Evolutionary conservation across 768 basidiomycete species (phyloP), one percentile per base, ranked within the genome.

Genomic region (Hericium rajendrae): DNA sequence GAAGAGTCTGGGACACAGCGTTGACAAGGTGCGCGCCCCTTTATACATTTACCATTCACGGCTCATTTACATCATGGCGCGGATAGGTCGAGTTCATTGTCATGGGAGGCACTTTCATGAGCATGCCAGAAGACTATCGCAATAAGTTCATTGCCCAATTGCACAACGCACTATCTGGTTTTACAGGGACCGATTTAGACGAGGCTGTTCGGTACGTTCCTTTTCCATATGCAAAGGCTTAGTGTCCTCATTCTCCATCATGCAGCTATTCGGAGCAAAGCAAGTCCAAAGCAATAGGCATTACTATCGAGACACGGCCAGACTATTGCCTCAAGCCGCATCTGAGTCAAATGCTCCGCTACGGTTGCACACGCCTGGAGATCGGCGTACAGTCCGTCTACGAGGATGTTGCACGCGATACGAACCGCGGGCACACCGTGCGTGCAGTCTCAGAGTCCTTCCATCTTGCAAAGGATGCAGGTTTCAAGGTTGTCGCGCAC

Each of bases 91-190:
- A 91, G 64, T 88, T 86, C 64, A 97, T 97, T 62, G 79, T 95
- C 60, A 97, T 97, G 97, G 97, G 97, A 22, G 97, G 97, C 48
- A 99, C 97, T 11, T 99, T 99, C 71, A 97, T 99, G 94, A 97
- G 94, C 67, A 95, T 97, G 88, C 90, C 94, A 39, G 94, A 98
- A 70, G 91, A 93, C 48, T 98, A 99, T 69, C 82, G 97, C 59
- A 84, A 83, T 59, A 85, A 89, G 62, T 99, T 99, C 63, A 81
- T 98, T 55, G 94, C 95, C 1, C 94, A 97, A 60, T 76, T 99
- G 56, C 97, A 98, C 70, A 98, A 98, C 69, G 95, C 97, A 1
- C 75, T 99, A 5, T 94, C 91, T 15, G 97, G 97, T 0, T 94
- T 90, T 67, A 97, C 94, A 1, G 93, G 93, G 1, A 79, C 83